phyloP scores from a whole-genome alignment of 2,329 filamentous ascomycete genomes.

The Aspergillus versicolor region DNA sequence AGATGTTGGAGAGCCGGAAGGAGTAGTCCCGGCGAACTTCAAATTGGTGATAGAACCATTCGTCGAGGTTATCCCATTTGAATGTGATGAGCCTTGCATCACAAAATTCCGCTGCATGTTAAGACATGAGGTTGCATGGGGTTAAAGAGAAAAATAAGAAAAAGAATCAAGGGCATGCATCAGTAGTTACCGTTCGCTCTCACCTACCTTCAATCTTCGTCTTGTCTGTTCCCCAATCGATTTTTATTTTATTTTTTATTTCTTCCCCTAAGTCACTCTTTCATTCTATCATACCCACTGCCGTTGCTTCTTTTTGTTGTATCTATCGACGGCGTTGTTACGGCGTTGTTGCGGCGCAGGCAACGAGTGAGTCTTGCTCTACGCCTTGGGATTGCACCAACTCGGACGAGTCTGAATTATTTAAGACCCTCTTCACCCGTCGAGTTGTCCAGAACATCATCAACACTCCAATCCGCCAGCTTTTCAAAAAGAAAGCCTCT shows the following conservation, averaged over 20 bases:
- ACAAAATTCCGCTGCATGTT: slow-evolving; percentile 20
- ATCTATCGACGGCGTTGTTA: slow-evolving; percentile 21
- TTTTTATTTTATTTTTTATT: slow-evolving; percentile 12
- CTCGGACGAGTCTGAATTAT: slow-evolving; percentile 17
- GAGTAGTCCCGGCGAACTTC: slow-evolving; percentile 16
- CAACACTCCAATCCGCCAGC: slow-evolving; percentile 6
- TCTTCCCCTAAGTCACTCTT: slow-evolving; percentile 10
- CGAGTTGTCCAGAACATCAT: slow-evolving; percentile 15
- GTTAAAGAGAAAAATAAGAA: slow-evolving; percentile 11
- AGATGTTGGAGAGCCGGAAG: slow-evolving; percentile 23
- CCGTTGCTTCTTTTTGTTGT: slow-evolving; percentile 13
- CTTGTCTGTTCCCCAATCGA: slow-evolving; percentile 9
- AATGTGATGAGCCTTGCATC: slow-evolving; percentile 24
- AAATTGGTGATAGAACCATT: slow-evolving; percentile 14
- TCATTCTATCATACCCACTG: slow-evolving; percentile 3
- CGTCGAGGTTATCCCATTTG: slow-evolving; percentile 18
- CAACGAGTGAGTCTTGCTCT: slow-evolving; percentile 19
- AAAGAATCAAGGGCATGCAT: slow-evolving; percentile 20
- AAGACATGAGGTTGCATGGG: slow-evolving; percentile 10
- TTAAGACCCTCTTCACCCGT: slow-evolving; percentile 23
- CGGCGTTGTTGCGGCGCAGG: slow-evolving; percentile 23
- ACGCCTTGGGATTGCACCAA: slow-evolving; percentile 17
- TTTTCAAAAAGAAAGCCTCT: slow-evolving; percentile 1
- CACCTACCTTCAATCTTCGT: slow-evolving; percentile 15
- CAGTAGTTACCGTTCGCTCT: slow-evolving; percentile 19